Evolutionary conservation across 2,329 filamentous ascomycete genomes (phyloP), one percentile per base, ranked within the genome.

Genomic region (Alternaria consortialis): DNA sequence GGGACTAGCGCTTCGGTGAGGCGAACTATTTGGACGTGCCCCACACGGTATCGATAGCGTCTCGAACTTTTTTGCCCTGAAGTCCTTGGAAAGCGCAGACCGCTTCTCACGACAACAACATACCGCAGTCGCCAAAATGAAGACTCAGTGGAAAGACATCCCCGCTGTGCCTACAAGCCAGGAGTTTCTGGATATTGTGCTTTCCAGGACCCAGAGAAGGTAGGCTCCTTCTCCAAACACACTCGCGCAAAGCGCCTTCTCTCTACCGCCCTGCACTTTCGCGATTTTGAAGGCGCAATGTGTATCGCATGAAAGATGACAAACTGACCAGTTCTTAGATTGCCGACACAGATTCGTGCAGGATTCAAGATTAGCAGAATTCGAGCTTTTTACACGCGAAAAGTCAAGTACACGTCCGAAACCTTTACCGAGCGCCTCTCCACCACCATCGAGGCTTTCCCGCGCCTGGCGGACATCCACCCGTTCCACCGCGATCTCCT

Each of bases 351-450:
- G 84, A 98, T 99, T 78, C 89, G 95, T 74, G 88, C 94, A 40
- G 95, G 95, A 61, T 99, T 99, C 86, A 91, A 97, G 82, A 97
- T 98, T 79, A 92, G 89, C 78, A 89, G 94, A 86, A 97, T 98
- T 75, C 86, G 94, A 90, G 91, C 88, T 51, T 98, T 98, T 83
- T 98, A 98, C 81, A 97, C 94, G 46, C 86, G 95, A 79, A 98
- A 98, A 83, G 74, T 76, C 86, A 98, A 98, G 82, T 99, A 93
- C 82, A 97, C 95, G 6, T 90, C 94, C 77, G 95, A 99, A 83
- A 98, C 94, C 42, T 97, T 97, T 81, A 89, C 90, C 68, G 95
- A 99, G 80, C 98, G 98, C 83, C 89, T 99, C 69, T 88, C 88
- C 69, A 87, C 90, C 62, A 97, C 97, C 75, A 88, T 98, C 75